A percentile compares a stretch with the other conserved stretches of the same genome.
These are phyloP conservation scores for Aspergillus candidus DNA, from an alignment of 2,329 filamentous ascomycete species.

Conservation along the genomic window DNA sequence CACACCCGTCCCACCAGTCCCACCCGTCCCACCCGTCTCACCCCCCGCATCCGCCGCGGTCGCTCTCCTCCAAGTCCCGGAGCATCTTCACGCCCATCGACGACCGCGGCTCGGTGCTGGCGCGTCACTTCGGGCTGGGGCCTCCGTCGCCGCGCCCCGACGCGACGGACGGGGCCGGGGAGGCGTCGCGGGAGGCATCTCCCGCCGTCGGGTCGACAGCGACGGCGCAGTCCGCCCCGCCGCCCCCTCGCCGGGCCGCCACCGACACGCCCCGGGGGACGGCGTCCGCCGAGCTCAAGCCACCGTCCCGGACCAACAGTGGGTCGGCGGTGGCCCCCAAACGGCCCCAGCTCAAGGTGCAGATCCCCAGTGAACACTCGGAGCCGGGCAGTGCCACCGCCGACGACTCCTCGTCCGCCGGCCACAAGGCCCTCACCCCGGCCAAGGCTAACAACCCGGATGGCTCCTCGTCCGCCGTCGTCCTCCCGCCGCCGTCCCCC, in stretches of 20 bases:
- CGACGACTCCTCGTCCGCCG: slow-evolving; percentile 60
- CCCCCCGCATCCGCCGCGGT: slow-evolving; percentile 44
- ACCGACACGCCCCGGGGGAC: slow-evolving; percentile 41
- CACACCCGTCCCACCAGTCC: too few relatives aligned
- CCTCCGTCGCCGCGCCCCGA: slow-evolving; percentile 46
- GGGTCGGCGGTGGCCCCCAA: slow-evolving; percentile 56
- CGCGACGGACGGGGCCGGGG: slow-evolving; percentile 35
- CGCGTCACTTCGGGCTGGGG: slow-evolving; percentile 69
- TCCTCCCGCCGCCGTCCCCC: slow-evolving; percentile 87
- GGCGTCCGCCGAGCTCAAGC: slow-evolving; percentile 62
- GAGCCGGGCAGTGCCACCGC: slow-evolving; percentile 67
- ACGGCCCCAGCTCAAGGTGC: slow-evolving; percentile 80
- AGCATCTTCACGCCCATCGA: slow-evolving; percentile 98
- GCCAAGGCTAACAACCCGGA: slow-evolving; percentile 46
- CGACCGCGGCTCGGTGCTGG: slow-evolving; percentile 79
- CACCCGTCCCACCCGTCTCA: too few relatives aligned
- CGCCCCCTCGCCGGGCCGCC: slow-evolving; percentile 47
- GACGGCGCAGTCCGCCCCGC: slow-evolving; percentile 45
- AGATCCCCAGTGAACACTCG: slow-evolving; percentile 88
- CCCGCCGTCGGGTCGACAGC: too few relatives aligned
- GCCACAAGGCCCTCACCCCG: slow-evolving; percentile 54
- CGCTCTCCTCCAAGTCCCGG: slow-evolving; percentile 62
- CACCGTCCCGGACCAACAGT: slow-evolving; percentile 74
- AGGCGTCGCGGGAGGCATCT: slow-evolving; percentile 19
- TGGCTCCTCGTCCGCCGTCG: slow-evolving; percentile 61